A percentile compares a stretch with the other conserved stretches of the same genome.
Conservation (phyloP, 2,329 filamentous ascomycete species). For the Ustulina deusta region DNA sequence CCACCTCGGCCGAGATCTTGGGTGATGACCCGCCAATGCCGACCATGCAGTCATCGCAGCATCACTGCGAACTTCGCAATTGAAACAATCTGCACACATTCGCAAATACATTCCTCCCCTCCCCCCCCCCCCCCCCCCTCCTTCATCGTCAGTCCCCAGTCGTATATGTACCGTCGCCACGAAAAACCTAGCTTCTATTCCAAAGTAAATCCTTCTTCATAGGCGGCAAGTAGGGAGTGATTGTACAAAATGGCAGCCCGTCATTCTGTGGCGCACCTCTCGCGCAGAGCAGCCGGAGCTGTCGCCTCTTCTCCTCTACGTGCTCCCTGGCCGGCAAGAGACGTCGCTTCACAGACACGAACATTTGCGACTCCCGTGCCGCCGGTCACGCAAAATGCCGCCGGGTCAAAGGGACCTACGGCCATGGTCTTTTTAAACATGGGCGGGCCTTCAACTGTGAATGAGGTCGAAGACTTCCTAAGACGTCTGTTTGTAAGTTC, state of each 20-base stretch:
- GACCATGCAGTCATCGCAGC: slow-evolving; percentile 37
- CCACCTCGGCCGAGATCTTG: slow-evolving; percentile 19
- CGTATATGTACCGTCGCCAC: no score
- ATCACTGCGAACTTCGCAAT: slow-evolving; percentile 32
- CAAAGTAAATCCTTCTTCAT: background rate
- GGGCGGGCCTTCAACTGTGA: slow-evolving; percentile 90
- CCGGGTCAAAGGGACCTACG: slow-evolving; percentile 81
- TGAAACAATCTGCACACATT: background rate
- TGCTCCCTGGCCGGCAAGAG: slow-evolving; percentile 40
- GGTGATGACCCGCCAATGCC: slow-evolving; percentile 25
- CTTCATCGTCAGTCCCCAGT: background rate
- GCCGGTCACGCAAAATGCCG: slow-evolving; percentile 82
- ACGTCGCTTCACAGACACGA: slow-evolving; percentile 55
- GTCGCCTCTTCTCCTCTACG: slow-evolving; percentile 41
- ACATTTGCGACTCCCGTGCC: slow-evolving; percentile 73
- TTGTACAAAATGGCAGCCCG: slow-evolving; percentile 55
- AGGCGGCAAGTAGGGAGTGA: slow-evolving; percentile 12
- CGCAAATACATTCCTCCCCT: background rate
- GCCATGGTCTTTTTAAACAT: slow-evolving; percentile 99
- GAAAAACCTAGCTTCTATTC: background rate
- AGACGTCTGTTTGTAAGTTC: slow-evolving; percentile 86
- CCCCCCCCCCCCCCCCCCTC: background rate
- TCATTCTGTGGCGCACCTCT: slow-evolving; percentile 55
- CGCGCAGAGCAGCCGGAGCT: slow-evolving; percentile 49
- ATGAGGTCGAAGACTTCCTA: slow-evolving; percentile 90